These are phyloP conservation scores for Aaosphaeria pasadenensis DNA, from an alignment of 2,329 filamentous ascomycete species.

Conservation along the genomic window DNA sequence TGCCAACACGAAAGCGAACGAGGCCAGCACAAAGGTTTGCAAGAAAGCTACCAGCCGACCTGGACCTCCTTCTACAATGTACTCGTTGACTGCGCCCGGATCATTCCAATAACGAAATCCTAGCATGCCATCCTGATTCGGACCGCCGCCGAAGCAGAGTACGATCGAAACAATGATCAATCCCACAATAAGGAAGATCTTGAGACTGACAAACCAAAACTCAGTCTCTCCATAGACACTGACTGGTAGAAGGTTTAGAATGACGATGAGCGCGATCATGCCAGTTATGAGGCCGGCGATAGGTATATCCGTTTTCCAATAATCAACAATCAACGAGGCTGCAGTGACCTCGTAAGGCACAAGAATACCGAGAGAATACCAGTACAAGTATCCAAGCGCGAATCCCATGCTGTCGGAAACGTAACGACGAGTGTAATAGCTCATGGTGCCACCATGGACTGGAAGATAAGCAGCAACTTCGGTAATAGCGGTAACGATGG, in stretches of 20 bases:
- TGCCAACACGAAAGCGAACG: slow-evolving; percentile 34
- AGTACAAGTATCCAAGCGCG: neutral
- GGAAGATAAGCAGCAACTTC: neutral
- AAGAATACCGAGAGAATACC: neutral
- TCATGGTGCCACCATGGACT: neutral
- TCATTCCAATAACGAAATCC: slow-evolving; percentile 69
- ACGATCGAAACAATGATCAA: slow-evolving; percentile 33
- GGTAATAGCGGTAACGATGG: neutral
- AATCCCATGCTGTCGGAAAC: neutral
- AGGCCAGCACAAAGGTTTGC: slow-evolving; percentile 54
- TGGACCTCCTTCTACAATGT: slow-evolving; percentile 53
- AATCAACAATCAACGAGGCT: slow-evolving; percentile 12
- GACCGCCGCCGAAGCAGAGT: slow-evolving; percentile 34
- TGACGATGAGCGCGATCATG: slow-evolving; percentile 31
- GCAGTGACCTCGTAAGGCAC: neutral
- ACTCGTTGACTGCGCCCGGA: slow-evolving; percentile 53
- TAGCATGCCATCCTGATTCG: slow-evolving; percentile 26
- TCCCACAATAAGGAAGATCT: slow-evolving; percentile 40
- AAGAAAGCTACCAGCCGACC: slow-evolving; percentile 63
- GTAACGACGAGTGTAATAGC: neutral
- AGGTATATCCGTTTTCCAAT: slow-evolving; percentile 32
- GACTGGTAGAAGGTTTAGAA: slow-evolving; percentile 35
- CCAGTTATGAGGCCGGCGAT: slow-evolving; percentile 35
- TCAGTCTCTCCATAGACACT: slow-evolving; percentile 46
- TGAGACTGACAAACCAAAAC: slow-evolving; percentile 52